These are phyloP conservation scores for Cytospora chrysosperma DNA, from an alignment of 2,329 filamentous ascomycete genomes.

Conservation along the genomic window DNA sequence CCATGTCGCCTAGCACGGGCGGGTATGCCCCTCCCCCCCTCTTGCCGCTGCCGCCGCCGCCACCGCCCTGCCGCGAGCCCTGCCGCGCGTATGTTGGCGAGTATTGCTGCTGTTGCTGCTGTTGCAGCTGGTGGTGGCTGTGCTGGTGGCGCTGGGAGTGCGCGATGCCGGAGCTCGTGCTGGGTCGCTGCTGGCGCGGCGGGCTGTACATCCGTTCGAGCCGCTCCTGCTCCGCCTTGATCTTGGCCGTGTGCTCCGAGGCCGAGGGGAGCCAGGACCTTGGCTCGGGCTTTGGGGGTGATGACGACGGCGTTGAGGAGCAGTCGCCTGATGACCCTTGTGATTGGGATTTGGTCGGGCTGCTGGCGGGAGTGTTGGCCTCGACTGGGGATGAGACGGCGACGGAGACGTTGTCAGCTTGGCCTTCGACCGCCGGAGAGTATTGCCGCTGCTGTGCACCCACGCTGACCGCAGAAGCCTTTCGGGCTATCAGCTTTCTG, in stretches of 20 bases:
- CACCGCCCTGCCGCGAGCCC: constrained; percentile 3
- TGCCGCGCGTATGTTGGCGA: neutral
- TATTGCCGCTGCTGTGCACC: neutral
- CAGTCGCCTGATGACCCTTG: neutral
- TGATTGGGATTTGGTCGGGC: neutral
- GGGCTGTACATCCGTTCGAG: neutral
- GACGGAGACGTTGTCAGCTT: constrained; percentile 9
- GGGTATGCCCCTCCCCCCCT: neutral
- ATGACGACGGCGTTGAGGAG: neutral
- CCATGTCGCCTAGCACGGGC: constrained; percentile 10
- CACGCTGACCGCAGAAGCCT: neutral
- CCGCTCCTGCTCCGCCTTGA: constrained; percentile 14
- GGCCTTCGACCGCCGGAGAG: neutral
- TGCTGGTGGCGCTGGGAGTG: constrained; percentile 4
- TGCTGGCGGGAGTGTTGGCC: constrained; percentile 1
- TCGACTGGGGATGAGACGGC: constrained; percentile 8
- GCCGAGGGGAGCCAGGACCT: constrained; percentile 41
- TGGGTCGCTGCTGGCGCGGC: constrained; percentile 7
- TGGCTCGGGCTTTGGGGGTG: constrained; percentile 19
- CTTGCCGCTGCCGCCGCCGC: neutral
- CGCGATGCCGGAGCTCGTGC: constrained; percentile 10
- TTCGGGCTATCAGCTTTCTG: neutral
- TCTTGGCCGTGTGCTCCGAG: constrained; percentile 30
- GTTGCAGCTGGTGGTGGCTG: neutral
- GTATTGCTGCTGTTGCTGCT: neutral